Percentiles rank a stretch among this genome's conserved stretches.
Conservation (phyloP, 495 filamentous ascomycete species). For the Aspergillus avenaceus region DNA sequence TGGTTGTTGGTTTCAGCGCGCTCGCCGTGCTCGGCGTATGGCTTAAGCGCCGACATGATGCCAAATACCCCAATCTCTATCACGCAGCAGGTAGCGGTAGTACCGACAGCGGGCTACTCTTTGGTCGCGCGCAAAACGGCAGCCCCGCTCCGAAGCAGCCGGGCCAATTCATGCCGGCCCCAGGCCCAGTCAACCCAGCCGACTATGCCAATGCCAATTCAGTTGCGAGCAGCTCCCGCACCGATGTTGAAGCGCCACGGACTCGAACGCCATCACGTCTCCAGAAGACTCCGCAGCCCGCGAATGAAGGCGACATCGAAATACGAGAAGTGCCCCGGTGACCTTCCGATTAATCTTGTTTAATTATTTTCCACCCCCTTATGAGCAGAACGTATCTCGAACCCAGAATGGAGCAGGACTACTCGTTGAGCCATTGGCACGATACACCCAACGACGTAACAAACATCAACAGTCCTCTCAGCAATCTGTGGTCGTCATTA, state of each 20-base stretch:
- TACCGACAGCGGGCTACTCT: slow-evolving; percentile 16
- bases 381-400: neutral
- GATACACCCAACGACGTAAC: no score
- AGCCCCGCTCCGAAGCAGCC: slow-evolving; percentile 11
- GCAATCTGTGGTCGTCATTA: no score
- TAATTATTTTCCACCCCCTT: neutral
- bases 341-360: neutral
- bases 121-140: slow-evolving; percentile 15
- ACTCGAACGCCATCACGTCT: slow-evolving; percentile 18
- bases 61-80: slow-evolving; percentile 36
- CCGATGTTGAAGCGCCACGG: slow-evolving; percentile 17
- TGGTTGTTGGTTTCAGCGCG: slow-evolving; percentile 40
- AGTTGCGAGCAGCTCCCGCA: slow-evolving; percentile 30
- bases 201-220: slow-evolving; percentile 20
- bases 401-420: neutral
- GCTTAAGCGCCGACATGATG: slow-evolving; percentile 47
- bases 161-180: slow-evolving; percentile 2
- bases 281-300: slow-evolving; percentile 16
- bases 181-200: slow-evolving; percentile 8
- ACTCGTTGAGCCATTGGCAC: neutral
- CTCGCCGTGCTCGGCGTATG: slow-evolving; percentile 35
- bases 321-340: slow-evolving; percentile 22
- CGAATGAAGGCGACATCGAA: slow-evolving; percentile 20
- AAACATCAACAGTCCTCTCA: no score
- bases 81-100: slow-evolving; percentile 20